Evolutionary conservation across 352 stramenopile species (phyloP).

Genomic region (Phytophthora hibernalis): DNA sequence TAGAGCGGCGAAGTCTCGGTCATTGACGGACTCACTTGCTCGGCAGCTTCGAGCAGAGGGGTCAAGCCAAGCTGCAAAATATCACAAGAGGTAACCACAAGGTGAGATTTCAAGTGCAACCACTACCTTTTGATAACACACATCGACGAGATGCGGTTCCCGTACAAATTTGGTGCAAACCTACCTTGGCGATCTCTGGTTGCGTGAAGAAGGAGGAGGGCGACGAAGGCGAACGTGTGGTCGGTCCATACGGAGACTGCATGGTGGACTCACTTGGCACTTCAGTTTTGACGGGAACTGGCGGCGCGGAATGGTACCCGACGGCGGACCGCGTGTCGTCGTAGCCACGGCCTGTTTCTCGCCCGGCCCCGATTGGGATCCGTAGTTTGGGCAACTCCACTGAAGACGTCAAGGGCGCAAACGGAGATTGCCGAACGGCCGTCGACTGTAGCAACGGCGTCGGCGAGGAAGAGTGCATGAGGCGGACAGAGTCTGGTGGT

Average conservation of each 20-base stretch:
- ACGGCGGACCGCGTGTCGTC: slow-evolving; percentile 16
- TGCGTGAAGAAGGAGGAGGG: slow-evolving; percentile 54
- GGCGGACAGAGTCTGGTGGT: not conserved
- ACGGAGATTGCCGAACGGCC: slow-evolving; percentile 7
- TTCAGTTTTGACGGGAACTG: slow-evolving; percentile 29
- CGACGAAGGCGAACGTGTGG: slow-evolving; percentile 48
- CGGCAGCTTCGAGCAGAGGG: slow-evolving; percentile 64
- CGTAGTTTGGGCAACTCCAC: slow-evolving; percentile 38
- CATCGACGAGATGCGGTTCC: slow-evolving; percentile 15
- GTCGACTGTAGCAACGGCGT: slow-evolving; percentile 10
- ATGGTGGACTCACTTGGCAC: not conserved
- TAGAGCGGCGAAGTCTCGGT: slow-evolving; percentile 20
- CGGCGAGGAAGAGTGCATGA: slow-evolving; percentile 26
- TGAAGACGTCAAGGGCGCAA: slow-evolving; percentile 1
- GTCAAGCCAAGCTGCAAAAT: slow-evolving; percentile 58
- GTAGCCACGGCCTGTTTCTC: slow-evolving; percentile 20
- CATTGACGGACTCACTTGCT: slow-evolving; percentile 50
- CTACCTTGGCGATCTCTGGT: slow-evolving; percentile 42
- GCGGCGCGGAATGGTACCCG: slow-evolving; percentile 22
- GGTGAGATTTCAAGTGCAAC: slow-evolving; percentile 33
- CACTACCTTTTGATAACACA: slow-evolving; percentile 16
- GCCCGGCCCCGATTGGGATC: slow-evolving; percentile 18
- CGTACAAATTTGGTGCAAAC: not conserved
- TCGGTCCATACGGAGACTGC: slow-evolving; percentile 18
- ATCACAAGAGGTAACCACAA: slow-evolving; percentile 28